Evolutionary conservation across 148 eudicot species (phyloP).

Genomic region (Camellia granthamiana): DNA sequence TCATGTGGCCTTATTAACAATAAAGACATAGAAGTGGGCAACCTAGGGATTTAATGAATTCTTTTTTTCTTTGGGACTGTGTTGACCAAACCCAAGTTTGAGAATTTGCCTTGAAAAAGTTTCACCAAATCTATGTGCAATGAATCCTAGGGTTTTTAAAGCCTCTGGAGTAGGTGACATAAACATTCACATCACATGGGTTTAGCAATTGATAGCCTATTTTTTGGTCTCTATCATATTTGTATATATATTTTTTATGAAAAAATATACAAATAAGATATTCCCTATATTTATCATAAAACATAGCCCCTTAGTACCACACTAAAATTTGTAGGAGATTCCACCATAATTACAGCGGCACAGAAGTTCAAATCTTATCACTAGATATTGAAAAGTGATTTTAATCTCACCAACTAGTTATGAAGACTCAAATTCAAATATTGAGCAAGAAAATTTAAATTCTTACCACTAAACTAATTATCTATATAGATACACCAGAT

Average conservation of each 20-base stretch:
- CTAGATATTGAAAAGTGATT: no score
- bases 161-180: slow-evolving; percentile 13
- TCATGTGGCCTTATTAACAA: slow-evolving; percentile 23
- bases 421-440: no score
- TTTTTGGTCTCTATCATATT: slow-evolving; percentile 14
- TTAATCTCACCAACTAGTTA: no score
- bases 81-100: slow-evolving; percentile 13
- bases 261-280: no score
- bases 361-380: no score
- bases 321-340: no score
- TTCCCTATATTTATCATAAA: no score
- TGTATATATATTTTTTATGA: neutral
- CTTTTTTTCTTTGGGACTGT: slow-evolving; percentile 3
- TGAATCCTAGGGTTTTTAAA: slow-evolving; percentile 8
- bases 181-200: neutral
- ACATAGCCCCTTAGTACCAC: no score
- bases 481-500: no score
- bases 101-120: slow-evolving; percentile 17
- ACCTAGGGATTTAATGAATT: slow-evolving; percentile 16
- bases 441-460: no score
- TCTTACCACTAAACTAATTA: no score
- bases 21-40: neutral
- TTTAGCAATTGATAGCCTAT: slow-evolving; percentile 11
- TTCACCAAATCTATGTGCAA: neutral
- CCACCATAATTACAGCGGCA: no score